Base-by-base conservation (phyloP, 2,329 filamentous ascomycete species). In the Claviceps maximensis region DNA sequence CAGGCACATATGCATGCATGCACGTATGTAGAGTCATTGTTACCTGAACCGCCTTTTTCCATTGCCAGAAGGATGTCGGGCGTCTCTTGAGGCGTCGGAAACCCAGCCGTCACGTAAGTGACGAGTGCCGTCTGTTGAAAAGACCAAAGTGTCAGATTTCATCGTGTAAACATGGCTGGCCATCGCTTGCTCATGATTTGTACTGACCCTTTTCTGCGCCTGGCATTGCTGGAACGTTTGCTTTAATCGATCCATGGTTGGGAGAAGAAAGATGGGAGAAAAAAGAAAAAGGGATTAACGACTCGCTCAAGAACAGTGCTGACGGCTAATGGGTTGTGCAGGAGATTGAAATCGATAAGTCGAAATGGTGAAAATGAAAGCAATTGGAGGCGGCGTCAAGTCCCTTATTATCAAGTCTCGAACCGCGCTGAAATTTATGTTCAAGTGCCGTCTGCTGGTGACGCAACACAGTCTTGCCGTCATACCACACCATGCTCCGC, bases 71-170 rank as follows among this genome's bases (percentile, higher is more conserved):
- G 75, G 59, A 96, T 84, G 66, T 89, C 82, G 49, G 89, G 82
- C 1, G 89, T 94, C 63, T 87, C 83, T 61, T 86, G 80, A n/a
- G 84, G 76, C 38, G 80, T 87, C 17, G 93, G 93, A 67, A 84
- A 98, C 53, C 93, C 93, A 54, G 91, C 90, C 27, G 93, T 98
- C 65, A 96, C 89, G 76, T 98, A 98, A 29, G 90, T 90, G 58
- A 98, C 88, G 57, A 98, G 78, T 50, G 93, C 91, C 59, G 87
- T 75, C 79, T 93, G 67, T 58, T 63, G 25, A 12, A 7, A 33
- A 47, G 41, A 49, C 23, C 15, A 23, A 25, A 23, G 4, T 15
- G 50, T 52, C 45, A 52, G 36, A 40, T 1, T 31, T 25, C 27
- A 15, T 12, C 17, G 6, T 38, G 5, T n/a, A 5, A 38, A 38